phyloP scores from a whole-genome alignment of 2,329 filamentous ascomycete species.

The Alternaria dauci region DNA sequence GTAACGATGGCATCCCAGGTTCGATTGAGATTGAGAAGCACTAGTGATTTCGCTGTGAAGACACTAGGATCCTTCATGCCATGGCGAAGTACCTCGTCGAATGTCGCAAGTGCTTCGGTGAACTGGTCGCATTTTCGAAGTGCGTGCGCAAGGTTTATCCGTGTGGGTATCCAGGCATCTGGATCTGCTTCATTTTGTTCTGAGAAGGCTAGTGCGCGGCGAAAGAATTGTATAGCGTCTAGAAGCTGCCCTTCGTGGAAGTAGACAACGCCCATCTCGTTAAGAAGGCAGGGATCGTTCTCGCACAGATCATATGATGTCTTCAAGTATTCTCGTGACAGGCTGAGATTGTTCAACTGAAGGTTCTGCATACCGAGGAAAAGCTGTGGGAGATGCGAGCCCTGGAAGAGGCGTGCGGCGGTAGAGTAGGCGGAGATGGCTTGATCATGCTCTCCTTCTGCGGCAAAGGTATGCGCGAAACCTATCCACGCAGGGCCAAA shows the following conservation, averaged over 20 bases:
- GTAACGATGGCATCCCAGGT: constrained; percentile 80
- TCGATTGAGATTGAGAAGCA: constrained; percentile 78
- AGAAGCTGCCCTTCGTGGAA: constrained; percentile 86
- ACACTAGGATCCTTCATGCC: constrained; percentile 81
- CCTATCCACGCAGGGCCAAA: constrained; percentile 99
- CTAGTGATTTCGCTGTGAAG: constrained; percentile 83
- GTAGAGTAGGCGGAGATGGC: constrained; percentile 98
- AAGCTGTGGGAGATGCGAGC: constrained; percentile 92
- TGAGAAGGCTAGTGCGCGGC: constrained; percentile 77
- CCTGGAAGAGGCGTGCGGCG: constrained; percentile 92
- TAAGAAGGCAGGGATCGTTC: constrained; percentile 87
- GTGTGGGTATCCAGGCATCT: constrained; percentile 80
- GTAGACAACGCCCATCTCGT: constrained; percentile 95
- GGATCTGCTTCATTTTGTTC: constrained; percentile 83
- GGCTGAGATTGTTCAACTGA: constrained; percentile 89
- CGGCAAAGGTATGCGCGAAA: constrained; percentile 97
- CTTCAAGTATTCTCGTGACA: constrained; percentile 93
- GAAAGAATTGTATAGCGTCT: constrained; percentile 80
- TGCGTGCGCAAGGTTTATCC: constrained; percentile 89
- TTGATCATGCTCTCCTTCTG: constrained; percentile 97
- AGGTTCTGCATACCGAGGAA: constrained; percentile 99
- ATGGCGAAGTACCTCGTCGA: constrained; percentile 85
- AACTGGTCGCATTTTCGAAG: constrained; percentile 76
- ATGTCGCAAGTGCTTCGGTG: constrained; percentile 77
- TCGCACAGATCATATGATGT: constrained; percentile 85